Evolutionary conservation across 441 rosid genomes (phyloP).

Genomic region (Populus trichocarpa): DNA sequence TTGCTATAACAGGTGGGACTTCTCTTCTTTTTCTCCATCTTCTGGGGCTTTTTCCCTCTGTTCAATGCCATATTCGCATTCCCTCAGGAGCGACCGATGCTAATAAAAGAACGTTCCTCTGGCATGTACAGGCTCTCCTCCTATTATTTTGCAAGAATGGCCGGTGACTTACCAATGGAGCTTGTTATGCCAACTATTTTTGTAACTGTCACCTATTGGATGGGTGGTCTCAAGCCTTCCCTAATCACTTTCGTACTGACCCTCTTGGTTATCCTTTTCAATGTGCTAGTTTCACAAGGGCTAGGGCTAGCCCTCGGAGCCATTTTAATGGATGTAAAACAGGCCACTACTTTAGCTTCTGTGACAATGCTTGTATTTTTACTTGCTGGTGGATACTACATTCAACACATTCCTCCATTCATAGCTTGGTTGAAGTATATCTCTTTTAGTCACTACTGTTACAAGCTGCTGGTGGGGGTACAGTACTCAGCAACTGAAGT

Average conservation of each 20-base stretch:
- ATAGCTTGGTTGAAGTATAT: constrained; percentile 80
- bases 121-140: constrained; percentile 92
- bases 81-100: constrained; percentile 86
- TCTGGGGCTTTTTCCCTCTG: constrained; percentile 91
- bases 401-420: constrained; percentile 77
- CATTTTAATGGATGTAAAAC: constrained; percentile 71
- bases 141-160: constrained; percentile 67
- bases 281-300: constrained; percentile 82
- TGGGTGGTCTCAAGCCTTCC: constrained; percentile 91
- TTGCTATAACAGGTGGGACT: constrained; percentile 64
- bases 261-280: constrained; percentile 58
- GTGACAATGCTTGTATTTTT: constrained; percentile 78
- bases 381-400: constrained; percentile 84
- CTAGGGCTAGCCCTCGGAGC: constrained; percentile 88
- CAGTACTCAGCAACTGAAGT: constrained; percentile 61
- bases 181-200: constrained; percentile 83
- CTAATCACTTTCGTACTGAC: constrained; percentile 52
- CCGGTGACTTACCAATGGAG: constrained; percentile 91
- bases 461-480: constrained; percentile 70
- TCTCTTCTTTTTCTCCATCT: constrained; percentile 83
- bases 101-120: constrained; percentile 74
- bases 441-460: constrained; percentile 82
- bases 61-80: constrained; percentile 77
- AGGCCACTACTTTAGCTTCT: constrained; percentile 74
- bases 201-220: constrained; percentile 79